Evolutionary conservation across 1,284 basidiomycete species (phyloP).

Genomic region (Ceratobasidium sp.): DNA sequence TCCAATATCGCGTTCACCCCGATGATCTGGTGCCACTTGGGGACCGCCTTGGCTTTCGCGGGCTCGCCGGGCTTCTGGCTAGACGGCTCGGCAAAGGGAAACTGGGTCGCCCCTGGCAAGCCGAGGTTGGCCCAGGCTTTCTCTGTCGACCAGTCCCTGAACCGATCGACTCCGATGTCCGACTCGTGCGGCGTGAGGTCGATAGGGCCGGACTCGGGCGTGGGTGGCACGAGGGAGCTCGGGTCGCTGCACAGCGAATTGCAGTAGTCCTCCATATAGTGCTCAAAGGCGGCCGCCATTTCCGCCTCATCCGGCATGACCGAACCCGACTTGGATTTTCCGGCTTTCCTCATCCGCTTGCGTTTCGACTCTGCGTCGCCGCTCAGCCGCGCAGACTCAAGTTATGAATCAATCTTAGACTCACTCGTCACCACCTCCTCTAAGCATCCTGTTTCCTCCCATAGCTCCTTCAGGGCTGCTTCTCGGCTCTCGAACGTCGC

Average conservation of each 20-base stretch:
- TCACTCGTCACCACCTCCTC: not conserved
- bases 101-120: not conserved
- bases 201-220: not conserved
- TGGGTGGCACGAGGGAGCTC: not conserved
- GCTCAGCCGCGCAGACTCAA: not conserved
- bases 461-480: not conserved
- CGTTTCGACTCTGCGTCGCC: not conserved
- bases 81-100: conserved; percentile 20
- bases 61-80: too few species aligned
- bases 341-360: not conserved
- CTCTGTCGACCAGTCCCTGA: not conserved
- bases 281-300: not conserved
- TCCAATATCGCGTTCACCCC: not conserved
- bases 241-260: not conserved
- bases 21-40: conserved; percentile 1
- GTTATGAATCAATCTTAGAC: not conserved
- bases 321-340: not conserved
- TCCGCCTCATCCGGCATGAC: not conserved
- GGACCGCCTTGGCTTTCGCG: not conserved
- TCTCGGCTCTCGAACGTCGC: not conserved
- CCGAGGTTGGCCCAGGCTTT: not conserved
- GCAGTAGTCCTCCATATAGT: conserved; percentile 14
- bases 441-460: not conserved
- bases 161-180: conserved; percentile 9
- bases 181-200: not conserved